Conservation (phyloP, 208 protist genomes). For the Wallacemonas sp. region DNA sequence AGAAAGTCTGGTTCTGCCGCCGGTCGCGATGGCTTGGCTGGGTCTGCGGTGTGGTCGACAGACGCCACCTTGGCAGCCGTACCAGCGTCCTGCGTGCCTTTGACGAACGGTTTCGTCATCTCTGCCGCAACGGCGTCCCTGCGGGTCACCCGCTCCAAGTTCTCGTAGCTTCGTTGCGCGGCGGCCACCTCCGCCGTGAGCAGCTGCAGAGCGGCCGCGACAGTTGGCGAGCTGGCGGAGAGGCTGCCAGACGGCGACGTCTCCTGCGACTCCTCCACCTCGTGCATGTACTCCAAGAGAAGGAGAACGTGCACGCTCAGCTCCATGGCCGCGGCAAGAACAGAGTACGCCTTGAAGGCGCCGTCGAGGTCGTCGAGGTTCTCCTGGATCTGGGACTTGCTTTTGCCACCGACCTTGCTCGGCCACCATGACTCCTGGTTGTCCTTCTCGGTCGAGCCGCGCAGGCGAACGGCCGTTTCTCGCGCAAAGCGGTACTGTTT, state of each 20-base stretch:
- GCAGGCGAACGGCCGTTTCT: slow-evolving; percentile 1
- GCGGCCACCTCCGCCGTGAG: not conserved
- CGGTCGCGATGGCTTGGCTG: not conserved
- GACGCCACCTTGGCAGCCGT: not conserved
- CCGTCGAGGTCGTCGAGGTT: slow-evolving; percentile 2
- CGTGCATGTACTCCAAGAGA: not conserved
- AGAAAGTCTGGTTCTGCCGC: not conserved
- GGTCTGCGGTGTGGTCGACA: no score
- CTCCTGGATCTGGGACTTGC: slow-evolving; percentile 3
- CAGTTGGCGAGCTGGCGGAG: not conserved
- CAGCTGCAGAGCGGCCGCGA: not conserved
- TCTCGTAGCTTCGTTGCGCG: slow-evolving; percentile 19
- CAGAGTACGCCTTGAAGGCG: slow-evolving; percentile 3
- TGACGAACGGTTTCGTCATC: slow-evolving; percentile 24
- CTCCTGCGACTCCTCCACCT: not conserved
- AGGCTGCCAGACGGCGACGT: not conserved
- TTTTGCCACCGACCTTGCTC: not conserved
- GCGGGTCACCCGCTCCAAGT: slow-evolving; percentile 16
- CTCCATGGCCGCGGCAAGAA: not conserved
- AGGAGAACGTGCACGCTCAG: slow-evolving; percentile 8
- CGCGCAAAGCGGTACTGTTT: slow-evolving; percentile 2
- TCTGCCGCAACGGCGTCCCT: slow-evolving; percentile 15
- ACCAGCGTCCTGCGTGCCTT: not conserved
- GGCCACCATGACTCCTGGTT: slow-evolving; percentile 11
- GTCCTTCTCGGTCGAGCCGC: not conserved